Evolutionary conservation across 148 eudicot genomes (phyloP).

Genomic region (Fagopyrum homotropicum): DNA sequence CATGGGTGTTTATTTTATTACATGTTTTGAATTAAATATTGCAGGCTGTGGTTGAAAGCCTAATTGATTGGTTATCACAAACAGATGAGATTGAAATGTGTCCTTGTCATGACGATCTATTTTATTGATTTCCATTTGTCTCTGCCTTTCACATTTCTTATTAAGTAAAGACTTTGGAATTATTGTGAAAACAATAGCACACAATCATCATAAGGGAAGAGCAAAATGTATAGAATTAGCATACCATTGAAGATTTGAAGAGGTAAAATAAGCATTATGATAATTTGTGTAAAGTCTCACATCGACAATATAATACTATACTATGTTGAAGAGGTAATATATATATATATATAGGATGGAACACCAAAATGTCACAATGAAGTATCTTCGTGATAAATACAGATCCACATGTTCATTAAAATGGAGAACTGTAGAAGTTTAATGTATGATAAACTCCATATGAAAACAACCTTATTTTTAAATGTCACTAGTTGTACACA

Average conservation of each 20-base stretch:
- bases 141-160: neutral
- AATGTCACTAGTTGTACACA: no score
- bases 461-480: no score
- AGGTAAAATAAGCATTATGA: slow-evolving; percentile 45
- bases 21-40: neutral
- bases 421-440: no score
- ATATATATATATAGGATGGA: no score
- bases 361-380: no score
- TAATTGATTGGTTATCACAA: slow-evolving; percentile 15
- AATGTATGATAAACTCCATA: no score
- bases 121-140: neutral
- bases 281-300: no score
- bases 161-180: neutral
- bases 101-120: neutral
- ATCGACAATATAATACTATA: no score
- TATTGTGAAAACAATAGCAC: neutral
- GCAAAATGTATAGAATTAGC: slow-evolving; percentile 4
- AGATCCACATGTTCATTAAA: no score
- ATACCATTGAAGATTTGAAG: slow-evolving; percentile 85
- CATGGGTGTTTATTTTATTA: no score
- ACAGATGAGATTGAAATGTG: neutral
- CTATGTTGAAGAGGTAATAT: no score
- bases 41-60: slow-evolving; percentile 72
- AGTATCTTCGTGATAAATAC: no score
- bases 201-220: neutral